Conservation (phyloP, 805 yeast genomes). For the Kazachstania psychrophila region DNA sequence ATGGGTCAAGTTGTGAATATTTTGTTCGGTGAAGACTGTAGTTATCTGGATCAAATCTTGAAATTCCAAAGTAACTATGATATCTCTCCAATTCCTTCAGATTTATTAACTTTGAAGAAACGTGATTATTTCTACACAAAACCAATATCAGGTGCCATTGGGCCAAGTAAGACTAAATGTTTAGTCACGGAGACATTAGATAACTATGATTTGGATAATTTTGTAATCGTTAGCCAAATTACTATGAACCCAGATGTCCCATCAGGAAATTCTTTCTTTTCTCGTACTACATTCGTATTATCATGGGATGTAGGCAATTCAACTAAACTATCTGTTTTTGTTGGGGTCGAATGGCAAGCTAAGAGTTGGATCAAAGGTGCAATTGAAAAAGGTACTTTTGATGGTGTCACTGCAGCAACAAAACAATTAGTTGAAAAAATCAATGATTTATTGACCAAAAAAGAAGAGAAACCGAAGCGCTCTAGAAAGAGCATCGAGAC, state of each 20-base stretch:
- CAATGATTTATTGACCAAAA: slow-evolving; percentile 25
- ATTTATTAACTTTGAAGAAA: slow-evolving; percentile 26
- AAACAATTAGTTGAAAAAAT: slow-evolving; percentile 39
- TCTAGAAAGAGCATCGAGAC: slow-evolving; percentile 4
- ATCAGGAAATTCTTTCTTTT: slow-evolving; percentile 58
- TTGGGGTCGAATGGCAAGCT: slow-evolving; percentile 59
- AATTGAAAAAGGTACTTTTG: slow-evolving; percentile 63
- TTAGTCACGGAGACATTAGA: slow-evolving; percentile 51
- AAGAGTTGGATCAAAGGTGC: slow-evolving; percentile 73
- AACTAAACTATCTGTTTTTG: slow-evolving; percentile 45
- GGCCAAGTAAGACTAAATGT: slow-evolving; percentile 70
- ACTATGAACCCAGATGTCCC: slow-evolving; percentile 80
- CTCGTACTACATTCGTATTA: slow-evolving; percentile 46
- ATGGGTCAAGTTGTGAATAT: slow-evolving; percentile 49
- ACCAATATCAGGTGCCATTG: slow-evolving; percentile 59
- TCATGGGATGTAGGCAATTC: slow-evolving; percentile 54
- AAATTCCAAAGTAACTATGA: slow-evolving; percentile 57
- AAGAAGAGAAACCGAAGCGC: slow-evolving; percentile 9
- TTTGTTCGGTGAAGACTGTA: slow-evolving; percentile 53
- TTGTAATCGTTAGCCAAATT: slow-evolving; percentile 42
- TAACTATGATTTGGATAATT: slow-evolving; percentile 39
- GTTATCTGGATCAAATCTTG: slow-evolving; percentile 37
- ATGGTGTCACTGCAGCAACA: slow-evolving; percentile 60
- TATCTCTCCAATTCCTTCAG: slow-evolving; percentile 39
- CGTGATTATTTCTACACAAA: slow-evolving; percentile 52